Percentiles rank a stretch among this genome's conserved stretches.
These are phyloP conservation scores for Hypsizygus marmoreus DNA, from an alignment of 768 basidiomycete species.

Conservation along the genomic window DNA sequence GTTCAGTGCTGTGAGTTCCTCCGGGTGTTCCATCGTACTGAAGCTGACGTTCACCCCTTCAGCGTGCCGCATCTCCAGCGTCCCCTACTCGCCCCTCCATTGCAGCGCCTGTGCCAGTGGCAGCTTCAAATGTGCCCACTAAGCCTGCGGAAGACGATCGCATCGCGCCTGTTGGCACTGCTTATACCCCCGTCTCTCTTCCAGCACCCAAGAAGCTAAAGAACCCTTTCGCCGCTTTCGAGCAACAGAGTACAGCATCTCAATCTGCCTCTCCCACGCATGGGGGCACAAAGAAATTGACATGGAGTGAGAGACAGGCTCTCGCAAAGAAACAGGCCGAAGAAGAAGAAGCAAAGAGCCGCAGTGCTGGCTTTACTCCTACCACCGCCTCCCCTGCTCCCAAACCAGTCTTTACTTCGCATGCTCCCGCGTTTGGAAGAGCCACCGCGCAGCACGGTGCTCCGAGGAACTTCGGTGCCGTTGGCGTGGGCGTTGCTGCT, in stretches of 20 bases:
- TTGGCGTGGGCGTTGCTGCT: conserved; percentile 27
- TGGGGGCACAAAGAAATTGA: conserved; percentile 71
- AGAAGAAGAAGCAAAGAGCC: conserved; percentile 73
- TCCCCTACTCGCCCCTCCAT: conserved; percentile 29
- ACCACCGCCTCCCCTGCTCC: conserved; percentile 34
- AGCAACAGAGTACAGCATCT: conserved; percentile 46
- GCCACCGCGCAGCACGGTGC: conserved; percentile 37
- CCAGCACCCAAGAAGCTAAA: conserved; percentile 84
- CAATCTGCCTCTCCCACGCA: conserved; percentile 27
- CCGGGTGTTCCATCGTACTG: neutral
- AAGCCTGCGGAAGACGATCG: conserved; percentile 81
- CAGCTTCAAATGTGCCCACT: conserved; percentile 50
- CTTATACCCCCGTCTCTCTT: conserved; percentile 86
- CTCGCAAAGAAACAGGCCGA: conserved; percentile 85
- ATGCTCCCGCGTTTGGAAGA: conserved; percentile 49
- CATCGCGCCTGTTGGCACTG: conserved; percentile 84
- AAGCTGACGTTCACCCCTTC: conserved; percentile 1
- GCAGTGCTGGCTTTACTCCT: conserved; percentile 49
- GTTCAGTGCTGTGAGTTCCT: conserved; percentile 34
- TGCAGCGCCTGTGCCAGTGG: conserved; percentile 36
- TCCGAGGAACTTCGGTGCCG: conserved; percentile 48
- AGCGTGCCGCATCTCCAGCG: conserved; percentile 19
- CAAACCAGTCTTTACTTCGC: conserved; percentile 43
- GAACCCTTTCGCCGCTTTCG: conserved; percentile 75
- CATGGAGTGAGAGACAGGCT: conserved; percentile 93